Percentiles rank a stretch among this genome's conserved stretches.
phyloP scores from a whole-genome alignment of 164 flowering plant species.

The Protea cynaroides region DNA sequence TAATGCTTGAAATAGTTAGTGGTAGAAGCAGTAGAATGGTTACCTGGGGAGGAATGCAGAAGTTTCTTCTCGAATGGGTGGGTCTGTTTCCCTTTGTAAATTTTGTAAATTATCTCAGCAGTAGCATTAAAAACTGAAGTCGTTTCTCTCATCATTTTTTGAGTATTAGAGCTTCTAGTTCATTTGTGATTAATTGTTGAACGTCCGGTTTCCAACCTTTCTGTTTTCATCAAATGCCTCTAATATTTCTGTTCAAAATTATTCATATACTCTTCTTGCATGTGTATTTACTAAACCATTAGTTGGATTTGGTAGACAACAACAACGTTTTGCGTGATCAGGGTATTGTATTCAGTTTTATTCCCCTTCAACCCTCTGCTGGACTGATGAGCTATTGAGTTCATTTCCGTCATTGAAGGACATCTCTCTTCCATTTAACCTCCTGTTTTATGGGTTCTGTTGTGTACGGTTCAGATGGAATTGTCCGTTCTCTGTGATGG shows the following conservation, averaged over 20 bases:
- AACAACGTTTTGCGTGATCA: too few species aligned
- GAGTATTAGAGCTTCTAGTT: background rate
- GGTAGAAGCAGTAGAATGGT: constrained; percentile 55
- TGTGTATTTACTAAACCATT: too few species aligned
- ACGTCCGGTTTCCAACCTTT: background rate
- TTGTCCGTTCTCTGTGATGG: too few species aligned
- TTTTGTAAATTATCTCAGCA: background rate
- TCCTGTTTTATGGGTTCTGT: too few species aligned
- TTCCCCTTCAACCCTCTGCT: too few species aligned
- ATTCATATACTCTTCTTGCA: background rate
- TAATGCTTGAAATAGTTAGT: constrained; percentile 61
- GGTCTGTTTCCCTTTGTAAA: constrained; percentile 7
- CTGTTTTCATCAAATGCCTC: background rate
- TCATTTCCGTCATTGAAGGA: too few species aligned
- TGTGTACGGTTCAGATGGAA: too few species aligned
- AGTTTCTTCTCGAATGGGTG: constrained; percentile 63
- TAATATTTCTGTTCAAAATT: background rate
- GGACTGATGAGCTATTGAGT: too few species aligned
- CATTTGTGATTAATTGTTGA: background rate
- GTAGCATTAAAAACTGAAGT: background rate
- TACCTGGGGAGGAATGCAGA: constrained; percentile 40
- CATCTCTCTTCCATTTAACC: too few species aligned
- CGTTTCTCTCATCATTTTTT: background rate
- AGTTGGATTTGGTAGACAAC: too few species aligned
- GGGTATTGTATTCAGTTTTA: too few species aligned